Evolutionary conservation across 2,329 filamentous ascomycete genomes (phyloP), one percentile per base, ranked within the genome.

Genomic region (Alternaria atra): DNA sequence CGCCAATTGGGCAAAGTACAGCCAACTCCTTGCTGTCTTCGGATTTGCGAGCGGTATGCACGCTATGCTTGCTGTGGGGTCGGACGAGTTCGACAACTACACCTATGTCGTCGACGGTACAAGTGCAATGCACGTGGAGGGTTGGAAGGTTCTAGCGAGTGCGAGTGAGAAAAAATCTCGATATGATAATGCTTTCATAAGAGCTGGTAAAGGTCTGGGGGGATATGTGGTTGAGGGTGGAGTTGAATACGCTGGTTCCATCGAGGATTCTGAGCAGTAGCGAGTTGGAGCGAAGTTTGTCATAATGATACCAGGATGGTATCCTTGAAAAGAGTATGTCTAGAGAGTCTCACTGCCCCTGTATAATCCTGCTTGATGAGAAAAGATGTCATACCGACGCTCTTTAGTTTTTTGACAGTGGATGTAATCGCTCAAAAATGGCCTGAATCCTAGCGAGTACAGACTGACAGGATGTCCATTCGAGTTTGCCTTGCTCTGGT

Each of bases 1-100:
- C n/a, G 23, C 44, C 10, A 20, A 64, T 40, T 68, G 58, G 58
- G 13, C 13, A 1, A 57, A 51, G 25, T 69, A 66, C 53, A 60
- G 63, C 29, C 43, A 60, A 23, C 23, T 62, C 7, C 52, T 71
- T 1, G 30, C 50, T 1, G 20, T 47, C 23, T 69, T 65, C 40
- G 55, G 44, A 2, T 46, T 46, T 8, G 65, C 67, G 2, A 42
- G 42, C 5, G 54, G 55, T n/a, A 40, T 65, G 10, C 50, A 69
- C 10, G 25, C 63, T 25, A 55, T 55, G 42, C 57, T 70, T 25
- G 48, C 53, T 2, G 4, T 29, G 0, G 62, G 63, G 2, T 39
- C 48, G 3, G 27, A 43, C 10, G 29, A 42, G 1, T 65, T 70
- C 30, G 64, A 68, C 47, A 30, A 64, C 27, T 67, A 58, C 30